These are phyloP conservation scores for Thalassiosira profunda DNA, from an alignment of 108 stramenopile species.

Conservation along the genomic window DNA sequence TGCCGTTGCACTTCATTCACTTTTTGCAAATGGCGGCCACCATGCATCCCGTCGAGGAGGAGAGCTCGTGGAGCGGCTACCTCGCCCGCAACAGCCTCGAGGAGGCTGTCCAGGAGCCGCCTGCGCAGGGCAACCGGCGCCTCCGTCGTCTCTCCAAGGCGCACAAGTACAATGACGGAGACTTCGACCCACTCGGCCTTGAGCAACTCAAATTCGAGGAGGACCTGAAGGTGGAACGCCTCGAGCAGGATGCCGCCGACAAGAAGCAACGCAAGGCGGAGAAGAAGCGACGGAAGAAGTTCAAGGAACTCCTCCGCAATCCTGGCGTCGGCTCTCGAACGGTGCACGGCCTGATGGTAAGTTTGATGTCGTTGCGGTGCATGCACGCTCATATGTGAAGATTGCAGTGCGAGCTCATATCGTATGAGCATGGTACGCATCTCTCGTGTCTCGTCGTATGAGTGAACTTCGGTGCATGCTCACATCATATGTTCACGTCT, in stretches of 20 bases:
- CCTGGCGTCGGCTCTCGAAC: constrained; percentile 47
- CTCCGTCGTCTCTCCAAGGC: too few species aligned
- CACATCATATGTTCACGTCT: not conserved
- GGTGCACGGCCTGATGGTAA: constrained; percentile 40
- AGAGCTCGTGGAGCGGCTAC: too few species aligned
- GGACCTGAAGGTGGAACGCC: not conserved
- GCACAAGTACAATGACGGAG: constrained; percentile 14
- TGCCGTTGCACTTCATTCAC: too few species aligned
- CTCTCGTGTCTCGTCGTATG: too few species aligned
- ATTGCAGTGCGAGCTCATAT: too few species aligned
- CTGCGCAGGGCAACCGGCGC: too few species aligned
- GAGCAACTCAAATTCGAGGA: constrained; percentile 20
- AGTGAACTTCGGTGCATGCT: too few species aligned
- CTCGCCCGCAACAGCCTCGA: too few species aligned
- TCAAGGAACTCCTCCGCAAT: constrained; percentile 46
- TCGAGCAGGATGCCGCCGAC: not conserved
- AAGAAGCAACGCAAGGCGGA: constrained; percentile 38
- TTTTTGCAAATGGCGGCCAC: too few species aligned
- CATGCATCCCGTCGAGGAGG: too few species aligned
- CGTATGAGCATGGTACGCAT: too few species aligned
- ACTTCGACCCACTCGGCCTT: constrained; percentile 17
- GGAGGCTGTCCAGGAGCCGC: too few species aligned
- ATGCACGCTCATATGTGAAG: not conserved
- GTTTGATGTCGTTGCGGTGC: not conserved
- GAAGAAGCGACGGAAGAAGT: constrained; percentile 41